Percentiles rank a stretch among this genome's conserved stretches.
phyloP scores from a whole-genome alignment of 768 basidiomycete genomes.

The Agaricus subrufescens region DNA sequence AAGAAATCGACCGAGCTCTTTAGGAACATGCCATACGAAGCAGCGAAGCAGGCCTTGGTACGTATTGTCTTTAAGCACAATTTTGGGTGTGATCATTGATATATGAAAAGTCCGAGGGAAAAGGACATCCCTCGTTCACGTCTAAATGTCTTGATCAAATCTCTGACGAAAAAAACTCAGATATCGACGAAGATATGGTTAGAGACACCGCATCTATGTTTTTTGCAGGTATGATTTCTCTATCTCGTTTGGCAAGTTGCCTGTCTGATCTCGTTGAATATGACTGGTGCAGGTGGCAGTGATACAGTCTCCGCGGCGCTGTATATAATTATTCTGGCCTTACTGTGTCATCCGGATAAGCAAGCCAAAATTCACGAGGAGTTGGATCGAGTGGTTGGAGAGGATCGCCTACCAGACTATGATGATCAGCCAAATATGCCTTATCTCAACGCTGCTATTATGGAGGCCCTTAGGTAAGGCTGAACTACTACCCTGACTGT shows the following conservation, averaged over 20 bases:
- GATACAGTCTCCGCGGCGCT: slow-evolving; percentile 25
- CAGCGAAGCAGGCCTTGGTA: slow-evolving; percentile 2
- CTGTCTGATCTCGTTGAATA: background rate
- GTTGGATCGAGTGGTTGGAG: slow-evolving; percentile 12
- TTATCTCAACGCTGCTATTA: slow-evolving; percentile 17
- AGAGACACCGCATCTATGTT: slow-evolving; percentile 15
- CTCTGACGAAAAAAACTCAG: background rate
- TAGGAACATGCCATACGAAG: slow-evolving; percentile 29
- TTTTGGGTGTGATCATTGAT: background rate
- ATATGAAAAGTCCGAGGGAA: slow-evolving; percentile 6
- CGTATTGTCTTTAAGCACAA: background rate
- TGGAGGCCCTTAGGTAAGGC: slow-evolving; percentile 16
- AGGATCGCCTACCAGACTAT: slow-evolving; percentile 11
- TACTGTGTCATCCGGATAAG: slow-evolving; percentile 6
- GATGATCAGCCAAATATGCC: slow-evolving; percentile 16
- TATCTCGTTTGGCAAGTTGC: too few relatives aligned
- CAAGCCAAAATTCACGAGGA: slow-evolving; percentile 11
- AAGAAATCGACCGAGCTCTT: slow-evolving; percentile 25
- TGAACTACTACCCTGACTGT: too few relatives aligned
- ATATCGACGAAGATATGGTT: slow-evolving; percentile 10
- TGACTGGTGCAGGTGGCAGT: background rate
- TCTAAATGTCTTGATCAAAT: slow-evolving; percentile 11
- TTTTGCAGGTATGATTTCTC: slow-evolving; percentile 12
- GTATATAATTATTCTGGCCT: slow-evolving; percentile 31
- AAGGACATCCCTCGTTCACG: slow-evolving; percentile 13